Evolutionary conservation across 1,284 basidiomycete genomes (phyloP).

Genomic region (Sporisorium exsertum): DNA sequence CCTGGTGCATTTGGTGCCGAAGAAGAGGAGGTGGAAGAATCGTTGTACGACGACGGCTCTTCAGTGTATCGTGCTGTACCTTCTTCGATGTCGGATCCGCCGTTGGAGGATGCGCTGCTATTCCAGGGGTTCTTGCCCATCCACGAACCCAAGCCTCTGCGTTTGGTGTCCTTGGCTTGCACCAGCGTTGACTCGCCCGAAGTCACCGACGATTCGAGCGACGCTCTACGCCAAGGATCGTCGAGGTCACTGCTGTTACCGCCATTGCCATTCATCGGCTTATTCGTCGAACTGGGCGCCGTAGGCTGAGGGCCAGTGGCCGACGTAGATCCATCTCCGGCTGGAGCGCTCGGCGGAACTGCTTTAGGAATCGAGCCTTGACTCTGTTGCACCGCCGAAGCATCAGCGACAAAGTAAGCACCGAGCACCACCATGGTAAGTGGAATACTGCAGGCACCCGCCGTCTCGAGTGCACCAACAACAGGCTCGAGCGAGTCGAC

Average conservation of each 20-base stretch:
- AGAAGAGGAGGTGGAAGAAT: not conserved
- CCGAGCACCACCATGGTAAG: constrained; percentile 90
- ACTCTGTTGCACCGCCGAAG: constrained; percentile 30
- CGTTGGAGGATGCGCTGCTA: constrained; percentile 24
- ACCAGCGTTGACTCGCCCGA: constrained; percentile 46
- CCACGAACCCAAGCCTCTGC: constrained; percentile 46
- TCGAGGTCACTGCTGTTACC: constrained; percentile 11
- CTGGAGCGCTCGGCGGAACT: constrained; percentile 38
- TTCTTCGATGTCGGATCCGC: constrained; percentile 41
- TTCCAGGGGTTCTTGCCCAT: constrained; percentile 49
- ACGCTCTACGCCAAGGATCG: constrained; percentile 45
- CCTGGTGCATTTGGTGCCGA: not conserved
- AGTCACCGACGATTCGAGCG: constrained; percentile 25
- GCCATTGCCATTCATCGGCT: constrained; percentile 5
- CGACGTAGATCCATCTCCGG: constrained; percentile 32
- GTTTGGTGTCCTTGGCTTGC: constrained; percentile 24
- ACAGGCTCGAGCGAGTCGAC: constrained; percentile 69
- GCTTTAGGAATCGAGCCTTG: constrained; percentile 22
- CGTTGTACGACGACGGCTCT: constrained; percentile 24
- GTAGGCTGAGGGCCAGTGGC: constrained; percentile 37
- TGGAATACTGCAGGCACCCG: constrained; percentile 75
- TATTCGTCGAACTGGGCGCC: constrained; percentile 4
- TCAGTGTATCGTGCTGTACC: constrained; percentile 24
- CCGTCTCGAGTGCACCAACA: constrained; percentile 70
- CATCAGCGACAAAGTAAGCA: constrained; percentile 78